Evolutionary conservation across 2,329 filamentous ascomycete species (phyloP).

Genomic region (Penicillium sp.): DNA sequence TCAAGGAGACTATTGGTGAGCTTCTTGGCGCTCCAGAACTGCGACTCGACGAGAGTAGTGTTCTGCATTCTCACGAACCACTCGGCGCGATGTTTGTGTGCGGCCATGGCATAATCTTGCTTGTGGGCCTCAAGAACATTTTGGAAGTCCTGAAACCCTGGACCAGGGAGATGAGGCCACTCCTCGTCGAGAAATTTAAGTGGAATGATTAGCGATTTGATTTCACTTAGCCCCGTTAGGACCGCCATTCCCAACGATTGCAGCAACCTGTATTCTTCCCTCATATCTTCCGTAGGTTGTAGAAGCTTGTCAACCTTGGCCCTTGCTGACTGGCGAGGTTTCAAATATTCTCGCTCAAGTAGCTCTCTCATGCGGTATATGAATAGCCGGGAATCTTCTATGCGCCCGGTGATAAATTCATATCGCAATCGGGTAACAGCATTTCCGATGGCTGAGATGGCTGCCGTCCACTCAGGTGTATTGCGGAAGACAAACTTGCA

Average conservation of each 20-base stretch:
- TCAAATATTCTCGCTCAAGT: constrained; percentile 14
- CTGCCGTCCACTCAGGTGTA: neutral
- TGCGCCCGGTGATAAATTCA: neutral
- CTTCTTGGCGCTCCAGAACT: neutral
- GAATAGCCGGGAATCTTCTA: neutral
- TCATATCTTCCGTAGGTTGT: neutral
- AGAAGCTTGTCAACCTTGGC: constrained; percentile 21
- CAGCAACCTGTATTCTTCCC: neutral
- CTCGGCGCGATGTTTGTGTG: neutral
- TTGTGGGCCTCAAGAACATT: neutral
- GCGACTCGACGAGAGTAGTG: neutral
- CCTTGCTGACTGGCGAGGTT: constrained; percentile 19
- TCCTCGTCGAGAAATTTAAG: neutral
- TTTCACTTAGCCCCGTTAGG: neutral
- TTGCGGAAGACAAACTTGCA: constrained; percentile 9
- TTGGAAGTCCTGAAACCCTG: neutral
- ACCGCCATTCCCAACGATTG: neutral
- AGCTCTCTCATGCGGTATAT: neutral
- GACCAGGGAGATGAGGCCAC: neutral
- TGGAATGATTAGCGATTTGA: neutral
- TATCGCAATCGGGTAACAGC: neutral
- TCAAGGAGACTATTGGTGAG: neutral
- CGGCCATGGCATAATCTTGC: neutral
- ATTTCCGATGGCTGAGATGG: neutral
- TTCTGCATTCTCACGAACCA: neutral